A percentile compares a stretch with the other conserved stretches of the same genome.
phyloP scores from a whole-genome alignment of 306 rosid species.

The Biancaea sappan region DNA sequence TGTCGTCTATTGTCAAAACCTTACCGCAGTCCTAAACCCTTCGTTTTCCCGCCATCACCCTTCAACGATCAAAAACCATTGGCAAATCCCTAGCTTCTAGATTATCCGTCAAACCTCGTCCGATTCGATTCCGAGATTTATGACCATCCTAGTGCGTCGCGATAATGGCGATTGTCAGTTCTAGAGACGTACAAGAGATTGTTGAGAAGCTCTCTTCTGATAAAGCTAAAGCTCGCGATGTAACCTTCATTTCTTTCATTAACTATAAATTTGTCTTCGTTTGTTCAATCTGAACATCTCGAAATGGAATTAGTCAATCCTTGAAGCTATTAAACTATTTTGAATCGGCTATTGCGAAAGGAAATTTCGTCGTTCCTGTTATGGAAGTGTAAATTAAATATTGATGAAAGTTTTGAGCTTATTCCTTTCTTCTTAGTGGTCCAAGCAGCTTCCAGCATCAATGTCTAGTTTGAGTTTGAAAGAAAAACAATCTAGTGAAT shows the following conservation, averaged over 20 bases:
- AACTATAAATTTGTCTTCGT: background rate
- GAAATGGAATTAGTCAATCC: background rate
- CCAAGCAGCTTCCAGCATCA: background rate
- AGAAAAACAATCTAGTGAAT: background rate
- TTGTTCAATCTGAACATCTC: conserved; percentile 19
- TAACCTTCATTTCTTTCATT: conserved; percentile 37
- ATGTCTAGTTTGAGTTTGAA: background rate
- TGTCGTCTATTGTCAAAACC: background rate
- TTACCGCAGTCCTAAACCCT: conserved; percentile 29
- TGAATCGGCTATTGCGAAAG: background rate
- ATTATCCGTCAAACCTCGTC: background rate
- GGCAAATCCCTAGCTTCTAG: conserved; percentile 32
- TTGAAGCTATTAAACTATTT: background rate
- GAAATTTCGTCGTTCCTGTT: background rate
- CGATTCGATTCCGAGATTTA: background rate
- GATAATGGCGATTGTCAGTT: conserved; percentile 50
- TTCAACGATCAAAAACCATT: conserved; percentile 10
- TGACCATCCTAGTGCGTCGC: conserved; percentile 25
- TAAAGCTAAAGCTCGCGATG: conserved; percentile 87
- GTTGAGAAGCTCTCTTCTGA: conserved; percentile 78
- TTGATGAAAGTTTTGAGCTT: background rate
- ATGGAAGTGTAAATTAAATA: background rate
- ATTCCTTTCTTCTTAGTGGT: background rate
- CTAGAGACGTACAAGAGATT: conserved; percentile 82
- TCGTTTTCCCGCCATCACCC: conserved; percentile 47